A percentile compares a stretch with the other conserved stretches of the same genome.
phyloP scores from a whole-genome alignment of 768 basidiomycete species.

The Pleurotus djamor region DNA sequence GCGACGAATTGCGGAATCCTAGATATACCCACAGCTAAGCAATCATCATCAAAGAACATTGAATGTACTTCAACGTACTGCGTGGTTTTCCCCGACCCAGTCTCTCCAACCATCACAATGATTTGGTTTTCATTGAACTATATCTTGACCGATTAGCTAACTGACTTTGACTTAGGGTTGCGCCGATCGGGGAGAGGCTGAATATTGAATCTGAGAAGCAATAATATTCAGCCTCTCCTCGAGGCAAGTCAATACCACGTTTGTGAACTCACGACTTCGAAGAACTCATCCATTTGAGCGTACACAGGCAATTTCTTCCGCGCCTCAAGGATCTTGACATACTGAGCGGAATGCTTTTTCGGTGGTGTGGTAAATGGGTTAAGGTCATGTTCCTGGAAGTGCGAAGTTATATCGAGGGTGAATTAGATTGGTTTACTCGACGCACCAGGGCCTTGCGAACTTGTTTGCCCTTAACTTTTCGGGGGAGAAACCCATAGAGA shows the following conservation, averaged over 20 bases:
- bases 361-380: constrained; percentile 90
- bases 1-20: constrained; percentile 97
- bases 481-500: not conserved
- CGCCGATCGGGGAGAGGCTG: constrained; percentile 27
- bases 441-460: not conserved
- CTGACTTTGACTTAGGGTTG: constrained; percentile 11
- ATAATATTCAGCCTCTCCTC: constrained; percentile 42
- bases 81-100: constrained; percentile 93
- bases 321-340: constrained; percentile 81
- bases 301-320: constrained; percentile 92
- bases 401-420: not conserved
- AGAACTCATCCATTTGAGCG: constrained; percentile 91
- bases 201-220: constrained; percentile 29
- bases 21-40: constrained; percentile 1
- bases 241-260: constrained; percentile 19
- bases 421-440: not conserved
- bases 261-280: constrained; percentile 68
- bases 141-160: constrained; percentile 16
- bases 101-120: constrained; percentile 89
- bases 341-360: constrained; percentile 59
- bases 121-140: constrained; percentile 82
- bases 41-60: not conserved
- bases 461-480: not conserved
- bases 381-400: constrained; percentile 61
- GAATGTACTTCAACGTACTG: constrained; percentile 55